Evolutionary conservation across 768 basidiomycete species (phyloP), one percentile per base, ranked within the genome.

Genomic region (Boletus sp.): DNA sequence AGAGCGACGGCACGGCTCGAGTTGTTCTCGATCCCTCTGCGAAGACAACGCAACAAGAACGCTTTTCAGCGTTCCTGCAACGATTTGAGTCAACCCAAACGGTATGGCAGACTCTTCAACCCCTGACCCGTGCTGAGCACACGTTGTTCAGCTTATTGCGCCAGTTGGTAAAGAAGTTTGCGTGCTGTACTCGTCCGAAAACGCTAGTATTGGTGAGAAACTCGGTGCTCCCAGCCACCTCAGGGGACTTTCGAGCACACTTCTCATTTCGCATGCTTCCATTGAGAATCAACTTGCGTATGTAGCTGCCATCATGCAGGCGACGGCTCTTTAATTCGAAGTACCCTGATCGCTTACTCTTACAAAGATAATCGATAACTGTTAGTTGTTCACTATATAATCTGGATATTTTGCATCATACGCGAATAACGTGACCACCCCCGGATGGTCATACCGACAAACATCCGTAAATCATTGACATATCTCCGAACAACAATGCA

Each of bases 261-360:
- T 84, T 19, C 64, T 88, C n/a, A 75, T 85, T 33, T 72, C 79
- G 15, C 76, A 78, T 52, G 80, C 87, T 5, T 69, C 70, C n/a
- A 80, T 88, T 43, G 81, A 81, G 58, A 77, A 87, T 57, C 75
- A 77, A 45, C 75, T 76, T n/a, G 81, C 73, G 1, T 88, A 87
- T 70, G 80, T 80, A 25, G 76, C 82, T 45, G 79, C 79, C 32
- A 74, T 78, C n/a, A 69, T 67, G 67, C 32, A 57, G 61, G 63
- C 71, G 55, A 51, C 52, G 14, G 44, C 63, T 47, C 35, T 60
- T 39, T 60, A 45, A 60, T 17, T 10, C 4, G 25, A 17, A n/a
- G 29, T 15, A 19, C 21, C 39, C 14, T 21, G 14, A 17, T 33
- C 23, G 29, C 13, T 21, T 51, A 23, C n/a, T 49, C 15, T 43